Evolutionary conservation across 768 basidiomycete species (phyloP).

Genomic region (Naganishia vaughanmartiniae): DNA sequence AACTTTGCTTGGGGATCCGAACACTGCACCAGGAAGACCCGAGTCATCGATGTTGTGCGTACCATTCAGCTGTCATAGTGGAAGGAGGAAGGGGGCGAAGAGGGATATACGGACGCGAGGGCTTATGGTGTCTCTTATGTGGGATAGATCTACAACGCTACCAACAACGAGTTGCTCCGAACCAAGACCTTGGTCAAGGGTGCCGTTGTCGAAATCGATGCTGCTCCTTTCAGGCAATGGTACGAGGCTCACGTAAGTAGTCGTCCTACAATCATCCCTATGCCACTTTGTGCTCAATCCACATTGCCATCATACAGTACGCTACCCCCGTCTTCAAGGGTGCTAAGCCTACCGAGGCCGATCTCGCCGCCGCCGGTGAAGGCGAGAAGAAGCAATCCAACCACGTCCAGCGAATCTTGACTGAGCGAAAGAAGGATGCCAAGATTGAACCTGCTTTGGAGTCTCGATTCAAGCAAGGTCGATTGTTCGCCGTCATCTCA

Average conservation of each 20-base stretch:
- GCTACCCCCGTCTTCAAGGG: constrained; percentile 87
- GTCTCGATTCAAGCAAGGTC: constrained; percentile 85
- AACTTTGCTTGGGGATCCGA: constrained; percentile 99
- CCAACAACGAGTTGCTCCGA: constrained; percentile 99
- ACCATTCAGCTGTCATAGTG: neutral
- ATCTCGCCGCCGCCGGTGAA: constrained; percentile 56
- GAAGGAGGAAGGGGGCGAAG: neutral
- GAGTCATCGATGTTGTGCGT: constrained; percentile 91
- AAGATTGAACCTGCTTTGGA: constrained; percentile 90
- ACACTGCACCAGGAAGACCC: constrained; percentile 88
- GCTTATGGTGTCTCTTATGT: constrained; percentile 20
- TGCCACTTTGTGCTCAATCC: constrained; percentile 29
- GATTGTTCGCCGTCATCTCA: constrained; percentile 87
- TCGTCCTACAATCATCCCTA: neutral
- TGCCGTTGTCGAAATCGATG: constrained; percentile 95
- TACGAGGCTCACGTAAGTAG: constrained; percentile 90
- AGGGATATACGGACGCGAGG: neutral
- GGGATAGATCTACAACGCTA: constrained; percentile 88
- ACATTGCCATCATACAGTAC: constrained; percentile 63
- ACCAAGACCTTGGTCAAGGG: constrained; percentile 99
- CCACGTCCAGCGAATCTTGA: constrained; percentile 80
- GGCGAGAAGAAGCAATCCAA: constrained; percentile 75
- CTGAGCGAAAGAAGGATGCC: constrained; percentile 89
- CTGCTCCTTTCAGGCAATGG: constrained; percentile 99
- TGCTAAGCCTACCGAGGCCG: constrained; percentile 60